These are phyloP conservation scores for Mortierella sp. DNA, from an alignment of 371 early-diverging fungal species.

Conservation along the genomic window DNA sequence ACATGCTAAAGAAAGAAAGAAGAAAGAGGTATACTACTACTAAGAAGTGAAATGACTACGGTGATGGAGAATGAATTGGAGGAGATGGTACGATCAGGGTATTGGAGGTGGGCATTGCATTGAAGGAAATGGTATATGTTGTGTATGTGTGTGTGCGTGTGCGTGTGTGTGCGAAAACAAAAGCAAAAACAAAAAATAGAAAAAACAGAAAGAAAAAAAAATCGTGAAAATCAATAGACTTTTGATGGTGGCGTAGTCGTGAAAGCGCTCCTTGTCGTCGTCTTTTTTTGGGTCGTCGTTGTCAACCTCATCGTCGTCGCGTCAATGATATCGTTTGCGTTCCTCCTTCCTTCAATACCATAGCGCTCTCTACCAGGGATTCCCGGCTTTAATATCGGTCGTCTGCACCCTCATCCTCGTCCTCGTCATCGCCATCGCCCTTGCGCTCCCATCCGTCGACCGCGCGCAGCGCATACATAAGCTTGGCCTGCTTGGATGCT, in stretches of 20 bases:
- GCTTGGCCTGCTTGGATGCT: slow-evolving; percentile 72
- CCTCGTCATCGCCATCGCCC: slow-evolving; percentile 33
- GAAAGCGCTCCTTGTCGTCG: background rate
- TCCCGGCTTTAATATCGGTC: slow-evolving; percentile 32
- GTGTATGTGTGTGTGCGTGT: background rate
- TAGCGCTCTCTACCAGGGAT: background rate
- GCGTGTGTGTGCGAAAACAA: background rate
- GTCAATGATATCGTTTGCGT: too few species aligned
- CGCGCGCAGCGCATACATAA: slow-evolving; percentile 68
- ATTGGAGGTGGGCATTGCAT: slow-evolving; percentile 11
- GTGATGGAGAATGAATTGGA: background rate
- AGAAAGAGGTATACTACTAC: background rate
- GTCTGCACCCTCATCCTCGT: slow-evolving; percentile 50
- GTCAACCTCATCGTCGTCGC: background rate
- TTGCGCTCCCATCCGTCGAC: slow-evolving; percentile 58
- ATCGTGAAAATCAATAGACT: background rate
- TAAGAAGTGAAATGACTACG: slow-evolving; percentile 1
- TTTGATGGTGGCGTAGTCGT: slow-evolving; percentile 7
- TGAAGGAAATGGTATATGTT: slow-evolving; percentile 14
- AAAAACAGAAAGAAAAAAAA: background rate
- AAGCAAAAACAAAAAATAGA: slow-evolving; percentile 11
- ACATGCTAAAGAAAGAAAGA: background rate
- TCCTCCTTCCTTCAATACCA: background rate
- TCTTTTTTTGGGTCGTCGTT: background rate
- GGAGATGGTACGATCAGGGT: background rate